phyloP scores from a whole-genome alignment of 106 monocot genomes.

The Allium sativum region DNA sequence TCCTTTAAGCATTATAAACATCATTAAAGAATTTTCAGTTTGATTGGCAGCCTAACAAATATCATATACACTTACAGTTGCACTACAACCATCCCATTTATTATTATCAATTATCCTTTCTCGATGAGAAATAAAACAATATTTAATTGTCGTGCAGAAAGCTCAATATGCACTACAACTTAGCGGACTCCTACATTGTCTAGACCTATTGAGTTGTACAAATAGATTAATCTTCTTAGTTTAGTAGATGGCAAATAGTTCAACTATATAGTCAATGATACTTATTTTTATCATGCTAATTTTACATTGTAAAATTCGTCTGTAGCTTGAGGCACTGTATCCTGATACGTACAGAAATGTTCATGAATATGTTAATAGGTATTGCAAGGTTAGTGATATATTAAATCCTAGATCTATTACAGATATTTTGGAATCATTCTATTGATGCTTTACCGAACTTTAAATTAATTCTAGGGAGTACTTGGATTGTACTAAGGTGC shows the following conservation, averaged over 20 bases:
- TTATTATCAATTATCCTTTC: too few relatives aligned
- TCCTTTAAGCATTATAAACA: too few relatives aligned
- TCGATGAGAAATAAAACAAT: too few relatives aligned
- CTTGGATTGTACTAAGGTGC: conserved; percentile 96
- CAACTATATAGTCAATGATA: neutral
- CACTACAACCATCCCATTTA: too few relatives aligned
- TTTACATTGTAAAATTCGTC: neutral
- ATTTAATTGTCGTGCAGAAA: too few relatives aligned
- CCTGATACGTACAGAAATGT: conserved; percentile 86
- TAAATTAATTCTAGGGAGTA: conserved; percentile 39
- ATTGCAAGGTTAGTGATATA: conserved; percentile 91
- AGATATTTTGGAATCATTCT: too few relatives aligned
- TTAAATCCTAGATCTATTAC: too few relatives aligned
- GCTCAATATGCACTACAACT: conserved; percentile 72
- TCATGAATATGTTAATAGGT: conserved; percentile 85
- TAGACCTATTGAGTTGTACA: conserved; percentile 93
- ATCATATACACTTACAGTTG: too few relatives aligned
- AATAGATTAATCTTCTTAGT: conserved; percentile 43
- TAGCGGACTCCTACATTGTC: conserved; percentile 87
- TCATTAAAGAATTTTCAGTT: too few relatives aligned
- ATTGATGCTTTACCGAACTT: neutral
- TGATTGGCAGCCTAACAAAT: too few relatives aligned
- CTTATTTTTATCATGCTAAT: neutral
- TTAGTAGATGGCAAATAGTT: neutral
- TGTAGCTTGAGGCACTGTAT: conserved; percentile 83